Evolutionary conservation across 2,329 filamentous ascomycete species (phyloP).

Genomic region (Pseudocercospora crystallina): DNA sequence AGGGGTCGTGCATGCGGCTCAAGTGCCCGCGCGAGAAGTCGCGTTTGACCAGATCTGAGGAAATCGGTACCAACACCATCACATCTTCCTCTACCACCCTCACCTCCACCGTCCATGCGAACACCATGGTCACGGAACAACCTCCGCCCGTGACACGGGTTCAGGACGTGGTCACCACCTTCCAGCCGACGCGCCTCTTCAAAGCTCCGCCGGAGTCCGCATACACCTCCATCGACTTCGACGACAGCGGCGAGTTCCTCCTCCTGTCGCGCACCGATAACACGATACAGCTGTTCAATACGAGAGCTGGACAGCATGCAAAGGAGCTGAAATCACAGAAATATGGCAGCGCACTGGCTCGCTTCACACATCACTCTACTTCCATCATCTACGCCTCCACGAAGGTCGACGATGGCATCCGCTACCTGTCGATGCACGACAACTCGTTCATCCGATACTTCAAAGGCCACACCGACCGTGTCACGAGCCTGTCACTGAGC

Average conservation of each 20-base stretch:
- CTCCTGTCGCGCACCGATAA: slow-evolving; percentile 93
- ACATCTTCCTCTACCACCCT: background rate
- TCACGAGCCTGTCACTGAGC: slow-evolving; percentile 80
- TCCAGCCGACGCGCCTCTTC: slow-evolving; percentile 65
- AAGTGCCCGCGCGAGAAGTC: background rate
- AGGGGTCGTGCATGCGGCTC: background rate
- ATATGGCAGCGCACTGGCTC: slow-evolving; percentile 90
- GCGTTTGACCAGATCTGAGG: background rate
- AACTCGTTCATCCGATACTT: slow-evolving; percentile 98
- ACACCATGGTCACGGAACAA: slow-evolving; percentile 26
- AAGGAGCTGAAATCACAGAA: slow-evolving; percentile 94
- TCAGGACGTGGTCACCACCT: slow-evolving; percentile 73
- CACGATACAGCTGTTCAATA: slow-evolving; percentile 92
- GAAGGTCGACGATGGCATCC: slow-evolving; percentile 86
- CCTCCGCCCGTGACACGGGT: slow-evolving; percentile 56
- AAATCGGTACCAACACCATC: background rate
- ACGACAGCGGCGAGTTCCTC: slow-evolving; percentile 88
- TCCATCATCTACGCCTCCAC: slow-evolving; percentile 95
- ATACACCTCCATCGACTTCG: slow-evolving; percentile 91
- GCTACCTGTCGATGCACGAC: slow-evolving; percentile 87
- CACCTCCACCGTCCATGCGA: background rate
- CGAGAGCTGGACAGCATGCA: slow-evolving; percentile 83
- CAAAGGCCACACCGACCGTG: slow-evolving; percentile 79
- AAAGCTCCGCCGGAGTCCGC: slow-evolving; percentile 53
- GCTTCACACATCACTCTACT: slow-evolving; percentile 88